Conservation (phyloP, 805 yeast species). For the Kuraishia floccosa region DNA sequence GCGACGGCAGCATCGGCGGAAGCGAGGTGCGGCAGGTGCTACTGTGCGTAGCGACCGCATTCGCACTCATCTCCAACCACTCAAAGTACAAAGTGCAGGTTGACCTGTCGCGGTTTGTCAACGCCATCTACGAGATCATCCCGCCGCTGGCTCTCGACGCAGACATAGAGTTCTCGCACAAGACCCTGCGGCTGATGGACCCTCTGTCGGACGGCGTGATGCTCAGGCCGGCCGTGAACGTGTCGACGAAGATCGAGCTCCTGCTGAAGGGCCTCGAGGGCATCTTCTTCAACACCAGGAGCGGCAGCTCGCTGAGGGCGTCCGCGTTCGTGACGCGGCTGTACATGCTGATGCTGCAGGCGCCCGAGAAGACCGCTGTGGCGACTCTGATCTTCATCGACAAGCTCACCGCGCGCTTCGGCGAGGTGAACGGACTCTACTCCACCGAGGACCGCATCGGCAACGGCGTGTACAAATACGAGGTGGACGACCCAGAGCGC, state of each 20-base stretch:
- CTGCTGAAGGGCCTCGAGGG: slow-evolving; percentile 67
- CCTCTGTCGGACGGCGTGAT: slow-evolving; percentile 26
- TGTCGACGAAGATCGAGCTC: slow-evolving; percentile 82
- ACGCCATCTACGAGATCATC: slow-evolving; percentile 59
- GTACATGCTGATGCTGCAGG: slow-evolving; percentile 52
- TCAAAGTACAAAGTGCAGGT: slow-evolving; percentile 60
- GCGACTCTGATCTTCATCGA: slow-evolving; percentile 73
- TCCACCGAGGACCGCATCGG: slow-evolving; percentile 82
- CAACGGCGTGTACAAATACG: slow-evolving; percentile 67
- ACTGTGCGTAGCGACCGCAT: slow-evolving; percentile 81
- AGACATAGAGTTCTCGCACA: slow-evolving; percentile 79
- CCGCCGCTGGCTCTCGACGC: slow-evolving; percentile 65
- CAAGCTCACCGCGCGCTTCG: slow-evolving; percentile 59
- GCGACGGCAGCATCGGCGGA: slow-evolving; percentile 28
- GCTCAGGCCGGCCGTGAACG: slow-evolving; percentile 64
- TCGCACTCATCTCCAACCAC: slow-evolving; percentile 72
- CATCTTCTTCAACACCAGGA: slow-evolving; percentile 65
- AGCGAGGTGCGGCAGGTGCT: slow-evolving; percentile 51
- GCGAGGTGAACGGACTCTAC: slow-evolving; percentile 64
- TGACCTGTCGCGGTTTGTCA: slow-evolving; percentile 74
- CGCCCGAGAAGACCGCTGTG: slow-evolving; percentile 81
- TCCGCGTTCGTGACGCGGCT: slow-evolving; percentile 77
- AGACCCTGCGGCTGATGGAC: slow-evolving; percentile 69
- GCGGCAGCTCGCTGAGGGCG: slow-evolving; percentile 58
- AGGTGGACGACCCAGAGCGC: slow-evolving; percentile 56